Conservation (phyloP, 805 yeast species). For the Teunomyces stri region DNA sequence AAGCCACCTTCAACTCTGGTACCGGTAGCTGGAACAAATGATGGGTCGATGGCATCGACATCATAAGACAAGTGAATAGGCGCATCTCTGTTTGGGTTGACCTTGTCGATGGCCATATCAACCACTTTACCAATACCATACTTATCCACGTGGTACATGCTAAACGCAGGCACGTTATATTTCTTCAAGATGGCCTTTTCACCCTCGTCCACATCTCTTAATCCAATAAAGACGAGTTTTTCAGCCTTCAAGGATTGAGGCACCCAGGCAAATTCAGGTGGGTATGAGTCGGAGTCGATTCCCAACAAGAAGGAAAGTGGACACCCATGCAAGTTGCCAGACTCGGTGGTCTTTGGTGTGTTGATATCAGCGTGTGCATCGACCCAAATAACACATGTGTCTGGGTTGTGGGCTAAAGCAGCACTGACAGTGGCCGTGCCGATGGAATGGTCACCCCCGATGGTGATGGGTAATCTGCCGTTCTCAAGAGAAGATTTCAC, state of each 20-base stretch:
- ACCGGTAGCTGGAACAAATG: slow-evolving; percentile 94
- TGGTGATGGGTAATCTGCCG: slow-evolving; percentile 66
- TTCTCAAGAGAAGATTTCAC: slow-evolving; percentile 50
- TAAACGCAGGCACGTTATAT: slow-evolving; percentile 73
- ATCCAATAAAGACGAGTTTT: slow-evolving; percentile 87
- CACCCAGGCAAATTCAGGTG: slow-evolving; percentile 80
- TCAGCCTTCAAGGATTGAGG: slow-evolving; percentile 61
- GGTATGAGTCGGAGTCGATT: slow-evolving; percentile 61
- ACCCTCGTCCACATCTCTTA: slow-evolving; percentile 87
- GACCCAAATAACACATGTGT: slow-evolving; percentile 90
- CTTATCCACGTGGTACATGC: slow-evolving; percentile 95
- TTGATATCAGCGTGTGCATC: slow-evolving; percentile 98
- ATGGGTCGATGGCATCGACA: slow-evolving; percentile 95
- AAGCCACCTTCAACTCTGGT: slow-evolving; percentile 97
- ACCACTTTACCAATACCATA: slow-evolving; percentile 89
- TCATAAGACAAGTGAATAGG: slow-evolving; percentile 93
- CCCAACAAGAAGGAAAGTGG: slow-evolving; percentile 93
- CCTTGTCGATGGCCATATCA: slow-evolving; percentile 79
- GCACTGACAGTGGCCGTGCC: slow-evolving; percentile 93
- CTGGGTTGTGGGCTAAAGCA: slow-evolving; percentile 73
- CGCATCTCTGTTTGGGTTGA: slow-evolving; percentile 62
- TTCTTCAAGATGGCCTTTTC: slow-evolving; percentile 76
- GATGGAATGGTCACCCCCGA: slow-evolving; percentile 97
- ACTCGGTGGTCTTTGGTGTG: slow-evolving; percentile 75
- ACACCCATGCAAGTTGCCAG: slow-evolving; percentile 95